Conservation (phyloP, 208 protist species). For the Giardia duodenalis region DNA sequence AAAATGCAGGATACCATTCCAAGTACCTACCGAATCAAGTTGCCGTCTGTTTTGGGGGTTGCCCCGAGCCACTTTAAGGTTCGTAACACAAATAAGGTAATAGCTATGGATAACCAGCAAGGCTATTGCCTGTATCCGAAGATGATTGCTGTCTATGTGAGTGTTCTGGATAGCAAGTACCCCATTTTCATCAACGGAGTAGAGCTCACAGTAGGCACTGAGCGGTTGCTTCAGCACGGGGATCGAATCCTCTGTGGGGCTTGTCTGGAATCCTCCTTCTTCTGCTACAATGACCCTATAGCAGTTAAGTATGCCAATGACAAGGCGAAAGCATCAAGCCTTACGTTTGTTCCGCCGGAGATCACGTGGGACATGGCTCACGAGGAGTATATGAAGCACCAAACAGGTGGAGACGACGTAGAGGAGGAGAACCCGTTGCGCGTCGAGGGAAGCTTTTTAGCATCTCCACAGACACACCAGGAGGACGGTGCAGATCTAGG, state of each 20-base stretch:
- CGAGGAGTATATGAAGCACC: constrained; percentile 4
- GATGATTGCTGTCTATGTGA: neutral
- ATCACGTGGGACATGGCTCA: neutral
- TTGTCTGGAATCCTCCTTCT: neutral
- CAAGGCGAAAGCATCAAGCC: neutral
- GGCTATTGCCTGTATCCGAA: neutral
- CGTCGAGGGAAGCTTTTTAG: neutral
- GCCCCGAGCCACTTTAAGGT: neutral
- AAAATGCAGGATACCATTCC: neutral
- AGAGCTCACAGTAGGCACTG: neutral
- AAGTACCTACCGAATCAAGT: neutral
- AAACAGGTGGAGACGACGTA: neutral
- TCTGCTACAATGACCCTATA: neutral
- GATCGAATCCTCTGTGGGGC: neutral
- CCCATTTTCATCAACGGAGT: neutral
- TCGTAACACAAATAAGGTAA: neutral
- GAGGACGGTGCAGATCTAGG: neutral
- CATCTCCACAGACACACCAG: neutral
- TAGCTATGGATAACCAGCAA: neutral
- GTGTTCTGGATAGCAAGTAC: neutral
- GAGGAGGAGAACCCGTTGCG: neutral
- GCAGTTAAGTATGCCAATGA: neutral
- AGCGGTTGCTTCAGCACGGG: neutral
- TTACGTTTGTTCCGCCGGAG: neutral
- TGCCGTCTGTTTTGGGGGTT: neutral